phyloP scores from a whole-genome alignment of 2,329 filamentous ascomycete genomes.

The Botryotinia narcissicola region DNA sequence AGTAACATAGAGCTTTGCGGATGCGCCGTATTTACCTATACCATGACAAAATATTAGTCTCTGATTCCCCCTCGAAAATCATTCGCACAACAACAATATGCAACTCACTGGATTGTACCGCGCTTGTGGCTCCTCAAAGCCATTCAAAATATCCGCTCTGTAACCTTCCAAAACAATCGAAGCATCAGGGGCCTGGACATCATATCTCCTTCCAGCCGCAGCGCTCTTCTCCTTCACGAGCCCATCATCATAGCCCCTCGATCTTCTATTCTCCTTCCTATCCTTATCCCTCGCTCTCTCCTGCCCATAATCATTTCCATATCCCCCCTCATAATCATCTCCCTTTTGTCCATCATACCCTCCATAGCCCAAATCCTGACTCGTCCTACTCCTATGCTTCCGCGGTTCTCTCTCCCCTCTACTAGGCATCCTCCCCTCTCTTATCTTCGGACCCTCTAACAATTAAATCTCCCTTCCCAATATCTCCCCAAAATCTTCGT shows the following conservation, averaged over 20 bases:
- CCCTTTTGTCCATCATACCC: neutral
- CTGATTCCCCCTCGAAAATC: neutral
- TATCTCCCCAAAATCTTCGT: neutral
- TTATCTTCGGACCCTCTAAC: neutral
- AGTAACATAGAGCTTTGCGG: conserved; percentile 56
- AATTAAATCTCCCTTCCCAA: neutral
- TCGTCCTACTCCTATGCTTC: conserved; percentile 13
- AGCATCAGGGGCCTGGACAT: conserved; percentile 15
- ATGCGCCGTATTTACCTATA: conserved; percentile 50
- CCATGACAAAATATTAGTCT: conserved; percentile 10
- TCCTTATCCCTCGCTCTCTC: neutral
- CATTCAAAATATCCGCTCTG: conserved; percentile 52
- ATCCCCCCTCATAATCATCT: neutral
- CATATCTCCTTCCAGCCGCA: conserved; percentile 7
- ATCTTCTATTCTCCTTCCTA: conserved; percentile 5
- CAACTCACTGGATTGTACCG: conserved; percentile 55
- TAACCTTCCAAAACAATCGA: conserved; percentile 58
- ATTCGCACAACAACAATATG: neutral
- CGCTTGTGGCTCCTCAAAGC: conserved; percentile 53
- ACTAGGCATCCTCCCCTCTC: conserved; percentile 12
- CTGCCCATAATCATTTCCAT: conserved; percentile 4
- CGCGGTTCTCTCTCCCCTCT: conserved; percentile 7
- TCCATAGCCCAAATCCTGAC: conserved; percentile 11
- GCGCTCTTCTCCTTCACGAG: conserved; percentile 5
- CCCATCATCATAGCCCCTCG: conserved; percentile 10